These are phyloP conservation scores for Penicillium sp. DNA, from an alignment of 2,329 filamentous ascomycete genomes.

Conservation along the genomic window DNA sequence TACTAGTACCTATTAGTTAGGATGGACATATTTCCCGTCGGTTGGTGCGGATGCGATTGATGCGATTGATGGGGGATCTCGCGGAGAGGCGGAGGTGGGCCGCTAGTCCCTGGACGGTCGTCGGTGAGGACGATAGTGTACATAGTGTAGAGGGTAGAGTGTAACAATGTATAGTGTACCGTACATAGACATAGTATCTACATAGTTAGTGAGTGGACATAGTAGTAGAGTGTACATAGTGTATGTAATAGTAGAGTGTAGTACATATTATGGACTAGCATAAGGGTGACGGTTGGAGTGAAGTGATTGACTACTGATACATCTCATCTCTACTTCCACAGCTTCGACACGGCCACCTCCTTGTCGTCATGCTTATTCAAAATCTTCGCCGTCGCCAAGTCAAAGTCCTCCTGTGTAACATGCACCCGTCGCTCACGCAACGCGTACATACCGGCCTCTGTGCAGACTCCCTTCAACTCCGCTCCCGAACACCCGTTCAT, in stretches of 20 bases:
- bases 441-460: constrained; percentile 97
- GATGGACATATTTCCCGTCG: too few relatives aligned
- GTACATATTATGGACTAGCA: too few relatives aligned
- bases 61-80: not conserved
- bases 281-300: not conserved
- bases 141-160: constrained; percentile 17
- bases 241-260: too few relatives aligned
- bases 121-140: not conserved
- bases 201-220: too few relatives aligned
- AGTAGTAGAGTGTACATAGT: too few relatives aligned
- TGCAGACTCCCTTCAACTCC: constrained; percentile 98
- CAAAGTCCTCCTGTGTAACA: constrained; percentile 98
- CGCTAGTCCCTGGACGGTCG: not conserved
- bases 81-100: not conserved
- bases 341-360: constrained; percentile 59
- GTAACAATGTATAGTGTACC: too few relatives aligned
- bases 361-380: constrained; percentile 99
- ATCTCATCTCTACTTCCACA: constrained; percentile 40
- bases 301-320: constrained; percentile 30
- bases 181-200: too few relatives aligned
- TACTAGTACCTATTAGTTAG: too few relatives aligned
- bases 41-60: too few relatives aligned
- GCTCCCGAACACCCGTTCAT: constrained; percentile 99
- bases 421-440: constrained; percentile 93
- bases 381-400: constrained; percentile 97